Evolutionary conservation across 1,139 yeast species (phyloP).

Genomic region (Kazachstania sp.): DNA sequence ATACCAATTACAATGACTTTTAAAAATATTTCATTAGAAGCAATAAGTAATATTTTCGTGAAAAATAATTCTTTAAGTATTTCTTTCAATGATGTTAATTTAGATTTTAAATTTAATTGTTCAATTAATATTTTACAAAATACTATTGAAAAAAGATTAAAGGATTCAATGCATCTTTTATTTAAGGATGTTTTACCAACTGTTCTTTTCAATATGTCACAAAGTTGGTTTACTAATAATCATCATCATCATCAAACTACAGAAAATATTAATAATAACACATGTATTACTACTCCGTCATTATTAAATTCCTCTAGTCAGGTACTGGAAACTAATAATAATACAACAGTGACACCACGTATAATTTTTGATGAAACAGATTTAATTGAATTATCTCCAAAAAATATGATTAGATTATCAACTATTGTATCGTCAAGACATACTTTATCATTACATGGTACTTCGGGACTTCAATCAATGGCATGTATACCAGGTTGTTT

Average conservation of each 20-base stretch:
- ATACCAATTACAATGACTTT: constrained; percentile 32
- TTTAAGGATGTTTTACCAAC: constrained; percentile 31
- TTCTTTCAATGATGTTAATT: constrained; percentile 31
- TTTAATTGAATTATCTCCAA: constrained; percentile 45
- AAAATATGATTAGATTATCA: constrained; percentile 61
- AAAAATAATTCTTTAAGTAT: constrained; percentile 29
- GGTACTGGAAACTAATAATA: background rate
- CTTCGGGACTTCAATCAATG: constrained; percentile 33
- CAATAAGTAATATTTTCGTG: constrained; percentile 30
- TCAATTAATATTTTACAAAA: constrained; percentile 29
- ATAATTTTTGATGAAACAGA: constrained; percentile 9
- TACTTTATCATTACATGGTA: constrained; percentile 61
- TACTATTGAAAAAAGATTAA: constrained; percentile 30
- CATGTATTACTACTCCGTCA: too few species aligned
- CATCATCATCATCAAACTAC: background rate
- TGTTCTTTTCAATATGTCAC: constrained; percentile 30
- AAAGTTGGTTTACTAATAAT: constrained; percentile 22
- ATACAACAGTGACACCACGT: background rate
- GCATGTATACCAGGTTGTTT: constrained; percentile 31
- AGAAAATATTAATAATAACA: too few species aligned
- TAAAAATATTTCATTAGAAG: constrained; percentile 27
- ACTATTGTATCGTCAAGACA: constrained; percentile 71
- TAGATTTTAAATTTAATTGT: constrained; percentile 31
- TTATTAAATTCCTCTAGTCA: background rate
- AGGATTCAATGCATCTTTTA: constrained; percentile 27